phyloP scores from a whole-genome alignment of 2,329 filamentous ascomycete species.

The Trichophyton benhamiae region DNA sequence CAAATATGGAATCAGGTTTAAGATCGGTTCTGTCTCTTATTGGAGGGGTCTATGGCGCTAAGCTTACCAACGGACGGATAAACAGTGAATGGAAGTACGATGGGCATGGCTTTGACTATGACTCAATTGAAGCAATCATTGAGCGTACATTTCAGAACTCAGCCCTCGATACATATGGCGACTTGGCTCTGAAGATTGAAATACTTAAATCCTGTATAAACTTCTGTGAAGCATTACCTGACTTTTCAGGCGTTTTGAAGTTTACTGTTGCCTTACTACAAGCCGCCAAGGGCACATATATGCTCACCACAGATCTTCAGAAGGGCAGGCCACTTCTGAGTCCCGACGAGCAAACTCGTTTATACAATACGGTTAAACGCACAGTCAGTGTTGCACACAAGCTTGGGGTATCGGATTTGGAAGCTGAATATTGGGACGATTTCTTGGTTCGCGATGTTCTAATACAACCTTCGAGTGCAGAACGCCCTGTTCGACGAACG shows the following conservation, averaged over 20 bases:
- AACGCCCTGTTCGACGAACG: constrained; percentile 54
- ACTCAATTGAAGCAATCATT: constrained; percentile 28
- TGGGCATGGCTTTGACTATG: constrained; percentile 19
- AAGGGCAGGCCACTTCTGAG: constrained; percentile 59
- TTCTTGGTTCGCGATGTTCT: constrained; percentile 72
- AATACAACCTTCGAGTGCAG: constrained; percentile 49
- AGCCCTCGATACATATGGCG: constrained; percentile 52
- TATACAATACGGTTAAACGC: constrained; percentile 76
- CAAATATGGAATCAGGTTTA: constrained; percentile 32
- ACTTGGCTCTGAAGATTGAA: constrained; percentile 68
- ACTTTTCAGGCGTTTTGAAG: constrained; percentile 77
- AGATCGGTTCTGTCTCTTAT: constrained; percentile 27
- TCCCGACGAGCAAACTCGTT: constrained; percentile 69
- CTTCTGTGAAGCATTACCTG: constrained; percentile 84
- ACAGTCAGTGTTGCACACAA: constrained; percentile 67
- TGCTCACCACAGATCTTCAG: constrained; percentile 54
- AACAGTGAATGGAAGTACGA: constrained; percentile 11
- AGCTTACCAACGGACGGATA: neutral
- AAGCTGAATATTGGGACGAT: constrained; percentile 92
- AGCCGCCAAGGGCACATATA: constrained; percentile 62
- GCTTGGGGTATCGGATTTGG: constrained; percentile 56
- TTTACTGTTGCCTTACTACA: constrained; percentile 77
- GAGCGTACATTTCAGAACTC: constrained; percentile 36
- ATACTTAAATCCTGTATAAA: constrained; percentile 82
- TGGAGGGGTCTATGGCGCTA: constrained; percentile 30